phyloP scores from a whole-genome alignment of 2,329 filamentous ascomycete genomes.

The Mycosphaerella arachidis region DNA sequence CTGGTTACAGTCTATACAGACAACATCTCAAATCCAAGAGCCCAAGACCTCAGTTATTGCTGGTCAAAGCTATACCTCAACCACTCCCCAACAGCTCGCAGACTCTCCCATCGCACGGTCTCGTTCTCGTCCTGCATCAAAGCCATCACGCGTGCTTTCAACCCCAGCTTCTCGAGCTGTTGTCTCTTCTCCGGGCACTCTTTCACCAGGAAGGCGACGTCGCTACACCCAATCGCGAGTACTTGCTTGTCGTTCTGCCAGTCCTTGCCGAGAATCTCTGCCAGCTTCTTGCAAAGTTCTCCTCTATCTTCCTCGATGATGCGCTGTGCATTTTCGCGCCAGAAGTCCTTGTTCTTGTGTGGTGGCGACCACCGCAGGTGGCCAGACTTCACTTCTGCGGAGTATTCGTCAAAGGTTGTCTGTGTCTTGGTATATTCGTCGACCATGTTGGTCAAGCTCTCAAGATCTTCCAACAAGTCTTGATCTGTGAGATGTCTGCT shows the following conservation, averaged over 20 bases:
- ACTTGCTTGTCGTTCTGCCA: conserved; percentile 83
- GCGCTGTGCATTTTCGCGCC: conserved; percentile 82
- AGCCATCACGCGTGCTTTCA: conserved; percentile 88
- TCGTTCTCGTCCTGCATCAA: conserved; percentile 88
- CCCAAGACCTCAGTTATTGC: conserved; percentile 3
- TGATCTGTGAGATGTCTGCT: conserved; percentile 49
- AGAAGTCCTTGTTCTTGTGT: conserved; percentile 80
- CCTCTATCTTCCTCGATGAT: conserved; percentile 82
- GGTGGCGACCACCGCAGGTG: conserved; percentile 91
- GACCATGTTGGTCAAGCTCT: conserved; percentile 56
- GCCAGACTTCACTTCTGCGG: conserved; percentile 77
- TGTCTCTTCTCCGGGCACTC: conserved; percentile 80
- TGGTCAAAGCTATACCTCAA: conserved; percentile 63
- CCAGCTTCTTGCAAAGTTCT: conserved; percentile 71
- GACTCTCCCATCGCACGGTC: conserved; percentile 84
- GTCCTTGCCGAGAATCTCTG: conserved; percentile 77
- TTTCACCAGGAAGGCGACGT: conserved; percentile 82
- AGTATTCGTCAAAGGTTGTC: conserved; percentile 64
- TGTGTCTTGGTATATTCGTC: conserved; percentile 76
- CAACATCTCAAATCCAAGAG: background rate
- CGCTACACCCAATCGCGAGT: conserved; percentile 86
- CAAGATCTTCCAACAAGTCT: conserved; percentile 50
- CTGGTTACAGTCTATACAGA: background rate
- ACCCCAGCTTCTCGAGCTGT: conserved; percentile 73
- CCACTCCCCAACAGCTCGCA: conserved; percentile 78